Evolutionary conservation across 257 asterid genomes (phyloP), one percentile per base, ranked within the genome.

Genomic region (Craterostigma plantagineum): DNA sequence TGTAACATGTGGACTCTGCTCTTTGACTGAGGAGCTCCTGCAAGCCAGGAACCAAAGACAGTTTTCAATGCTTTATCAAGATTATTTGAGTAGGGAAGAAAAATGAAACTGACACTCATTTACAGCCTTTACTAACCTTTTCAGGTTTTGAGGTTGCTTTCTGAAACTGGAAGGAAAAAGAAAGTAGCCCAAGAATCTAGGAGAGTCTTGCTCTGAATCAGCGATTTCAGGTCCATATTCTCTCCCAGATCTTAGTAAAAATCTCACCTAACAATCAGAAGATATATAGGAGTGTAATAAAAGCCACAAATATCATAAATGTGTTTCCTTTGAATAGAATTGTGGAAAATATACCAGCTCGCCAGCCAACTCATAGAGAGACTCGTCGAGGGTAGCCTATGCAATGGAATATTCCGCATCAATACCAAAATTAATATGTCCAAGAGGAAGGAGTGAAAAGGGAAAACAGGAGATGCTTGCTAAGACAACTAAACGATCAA

Each of bases 371-470:
- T 90, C 99, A 45, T 90, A 90, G 50, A 90, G 59, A 48, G 96
- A 77, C 55, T 83, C 99, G 36, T 80, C 93, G 42, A 90, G 92
- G 7, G 96, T 77, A 52, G 99, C 99, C 99, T 90, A 62, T 62
- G 59, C 35, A 71, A 66, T n/a, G n/a, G n/a, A n/a, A n/a, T n/a
- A n/a, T 42, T 46, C 56, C 53, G n/a, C 33, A 57, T 23, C 30
- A 23, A 60, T 49, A 34, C 30, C 60, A 73, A 56, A 62, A 50
- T 54, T 38, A n/a, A n/a, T n/a, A 45, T 42, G 35, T 43, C 12
- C 35, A 45, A 49, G 46, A 56, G 39, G 50, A 17, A 13, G 34
- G 16, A 41, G n/a, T n/a, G 15, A 6, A 38, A 46, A 52, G 47
- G 36, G 44, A 58, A 44, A 14, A 35, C 8, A 49, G 54, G 39